Percentiles rank a stretch among this genome's conserved stretches.
These are phyloP conservation scores for Inga laurina DNA, from an alignment of 306 rosid species.

Conservation along the genomic window DNA sequence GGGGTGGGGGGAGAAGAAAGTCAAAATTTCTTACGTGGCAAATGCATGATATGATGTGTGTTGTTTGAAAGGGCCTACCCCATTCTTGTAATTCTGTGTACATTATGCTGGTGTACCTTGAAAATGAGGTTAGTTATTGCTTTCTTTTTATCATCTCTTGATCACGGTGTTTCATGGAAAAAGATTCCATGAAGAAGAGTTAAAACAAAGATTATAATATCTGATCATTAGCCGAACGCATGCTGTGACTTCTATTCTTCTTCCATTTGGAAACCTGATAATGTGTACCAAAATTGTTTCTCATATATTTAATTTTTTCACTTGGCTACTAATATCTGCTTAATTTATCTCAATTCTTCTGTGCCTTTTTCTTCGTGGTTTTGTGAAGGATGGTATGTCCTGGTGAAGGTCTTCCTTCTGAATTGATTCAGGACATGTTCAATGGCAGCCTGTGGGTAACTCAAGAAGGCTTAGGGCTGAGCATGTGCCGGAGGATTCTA, in stretches of 20 bases:
- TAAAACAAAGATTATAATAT: neutral
- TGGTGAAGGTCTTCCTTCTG: conserved; percentile 95
- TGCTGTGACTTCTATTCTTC: conserved; percentile 2
- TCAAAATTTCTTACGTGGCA: conserved; percentile 1
- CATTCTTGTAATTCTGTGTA: neutral
- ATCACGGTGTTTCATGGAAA: neutral
- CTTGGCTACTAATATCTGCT: conserved; percentile 8
- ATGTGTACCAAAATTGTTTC: conserved; percentile 9
- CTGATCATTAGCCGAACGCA: conserved; percentile 10
- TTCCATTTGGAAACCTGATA: conserved; percentile 3
- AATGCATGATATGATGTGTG: neutral
- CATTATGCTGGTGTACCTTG: conserved; percentile 10
- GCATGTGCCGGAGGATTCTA: conserved; percentile 91
- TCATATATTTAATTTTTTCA: conserved; percentile 4
- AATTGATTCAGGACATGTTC: conserved; percentile 92
- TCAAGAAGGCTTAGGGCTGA: conserved; percentile 90
- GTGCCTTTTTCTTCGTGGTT: neutral
- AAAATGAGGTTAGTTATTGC: conserved; percentile 2
- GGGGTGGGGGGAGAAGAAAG: neutral
- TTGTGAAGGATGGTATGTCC: conserved; percentile 88
- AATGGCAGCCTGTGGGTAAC: conserved; percentile 77
- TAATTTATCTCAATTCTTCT: neutral
- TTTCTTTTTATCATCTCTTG: conserved; percentile 13
- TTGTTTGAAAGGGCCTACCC: conserved; percentile 1
- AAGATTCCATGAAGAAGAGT: neutral